Percentiles rank a stretch among this genome's conserved stretches.
phyloP scores from a whole-genome alignment of 768 basidiomycete genomes.

The Grammothele lineata region DNA sequence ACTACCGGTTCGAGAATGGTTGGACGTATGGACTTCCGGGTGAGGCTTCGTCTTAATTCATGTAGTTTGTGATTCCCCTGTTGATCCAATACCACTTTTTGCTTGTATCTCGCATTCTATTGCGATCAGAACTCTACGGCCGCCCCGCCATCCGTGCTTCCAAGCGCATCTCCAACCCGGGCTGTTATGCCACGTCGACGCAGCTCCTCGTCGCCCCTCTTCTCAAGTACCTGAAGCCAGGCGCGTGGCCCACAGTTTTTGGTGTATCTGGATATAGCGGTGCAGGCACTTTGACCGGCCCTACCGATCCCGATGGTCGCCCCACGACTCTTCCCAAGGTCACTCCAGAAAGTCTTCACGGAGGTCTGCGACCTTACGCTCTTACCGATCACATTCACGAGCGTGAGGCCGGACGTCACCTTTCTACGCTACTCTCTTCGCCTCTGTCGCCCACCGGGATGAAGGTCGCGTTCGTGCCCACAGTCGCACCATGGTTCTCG shows the following conservation, averaged over 20 bases:
- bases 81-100: slow-evolving; percentile 31
- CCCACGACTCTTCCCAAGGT: slow-evolving; percentile 82
- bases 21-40: slow-evolving; percentile 99
- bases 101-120: slow-evolving; percentile 23
- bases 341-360: slow-evolving; percentile 64
- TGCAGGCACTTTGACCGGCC: slow-evolving; percentile 78
- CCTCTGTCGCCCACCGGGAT: slow-evolving; percentile 29
- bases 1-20: slow-evolving; percentile 89
- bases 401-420: slow-evolving; percentile 86
- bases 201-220: slow-evolving; percentile 93
- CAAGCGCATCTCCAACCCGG: slow-evolving; percentile 93
- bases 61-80: slow-evolving; percentile 22
- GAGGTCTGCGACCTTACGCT: slow-evolving; percentile 79
- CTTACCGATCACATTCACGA: slow-evolving; percentile 99
- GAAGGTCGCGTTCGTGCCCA: slow-evolving; percentile 81
- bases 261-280: slow-evolving; percentile 94
- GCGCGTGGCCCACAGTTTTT: slow-evolving; percentile 77
- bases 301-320: slow-evolving; percentile 59
- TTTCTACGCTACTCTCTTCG: slow-evolving; percentile 64
- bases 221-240: slow-evolving; percentile 58
- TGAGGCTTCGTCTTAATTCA: slow-evolving; percentile 52
- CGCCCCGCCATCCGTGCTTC: slow-evolving; percentile 64
- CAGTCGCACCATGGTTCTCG: slow-evolving; percentile 92
- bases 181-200: slow-evolving; percentile 92
- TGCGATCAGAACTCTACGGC: slow-evolving; percentile 78